Percentiles rank a stretch among this genome's conserved stretches.
Conservation (phyloP, 1,284 basidiomycete species). For the Trichosporon sp. region DNA sequence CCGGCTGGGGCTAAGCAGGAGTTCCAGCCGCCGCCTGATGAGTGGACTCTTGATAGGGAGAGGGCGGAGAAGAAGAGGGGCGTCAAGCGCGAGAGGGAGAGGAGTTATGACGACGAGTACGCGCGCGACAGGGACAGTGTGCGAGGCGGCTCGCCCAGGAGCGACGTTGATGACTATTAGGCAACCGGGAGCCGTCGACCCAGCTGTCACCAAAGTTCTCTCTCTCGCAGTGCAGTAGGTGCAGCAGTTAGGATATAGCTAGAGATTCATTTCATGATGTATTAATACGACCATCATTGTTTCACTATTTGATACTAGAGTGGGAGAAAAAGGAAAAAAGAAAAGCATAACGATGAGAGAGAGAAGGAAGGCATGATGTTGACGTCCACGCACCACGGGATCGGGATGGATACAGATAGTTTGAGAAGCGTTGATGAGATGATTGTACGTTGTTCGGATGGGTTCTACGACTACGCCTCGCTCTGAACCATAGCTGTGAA, state of each 20-base stretch:
- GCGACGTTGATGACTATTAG: conserved; percentile 5
- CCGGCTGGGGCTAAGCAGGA: neutral
- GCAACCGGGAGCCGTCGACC: no score
- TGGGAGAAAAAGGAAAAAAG: no score
- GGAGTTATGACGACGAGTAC: conserved; percentile 23
- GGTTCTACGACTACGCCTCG: conserved; percentile 35
- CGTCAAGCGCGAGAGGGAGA: conserved; percentile 14
- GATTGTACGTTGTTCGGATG: neutral
- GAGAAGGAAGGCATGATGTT: neutral
- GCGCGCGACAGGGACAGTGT: neutral
- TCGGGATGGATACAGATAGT: neutral
- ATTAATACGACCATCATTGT: neutral
- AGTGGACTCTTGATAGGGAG: conserved; percentile 12
- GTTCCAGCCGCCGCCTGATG: conserved; percentile 16
- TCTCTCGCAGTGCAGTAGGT: neutral
- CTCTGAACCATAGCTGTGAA: conserved; percentile 47
- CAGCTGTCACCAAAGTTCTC: neutral
- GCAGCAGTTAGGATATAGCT: neutral
- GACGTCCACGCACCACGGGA: neutral
- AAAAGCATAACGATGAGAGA: neutral
- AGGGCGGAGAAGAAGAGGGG: neutral
- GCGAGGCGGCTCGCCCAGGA: neutral
- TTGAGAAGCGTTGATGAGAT: neutral
- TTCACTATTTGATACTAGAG: neutral
- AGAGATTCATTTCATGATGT: conserved; percentile 13